phyloP scores from a whole-genome alignment of 805 yeast species.

The Danielia oregonensis region DNA sequence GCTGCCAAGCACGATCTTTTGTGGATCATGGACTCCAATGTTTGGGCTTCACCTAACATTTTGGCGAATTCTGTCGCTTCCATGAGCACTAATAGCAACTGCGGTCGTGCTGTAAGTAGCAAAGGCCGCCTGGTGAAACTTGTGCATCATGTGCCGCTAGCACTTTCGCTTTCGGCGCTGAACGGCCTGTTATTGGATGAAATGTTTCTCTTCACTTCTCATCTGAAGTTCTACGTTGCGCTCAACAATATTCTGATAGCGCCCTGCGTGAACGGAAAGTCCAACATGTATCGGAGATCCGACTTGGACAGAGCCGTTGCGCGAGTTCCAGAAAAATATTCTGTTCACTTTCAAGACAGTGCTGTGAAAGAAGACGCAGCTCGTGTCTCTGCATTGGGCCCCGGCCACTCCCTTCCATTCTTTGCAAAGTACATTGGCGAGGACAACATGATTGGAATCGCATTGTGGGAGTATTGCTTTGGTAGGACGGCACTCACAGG shows the following conservation, averaged over 20 bases:
- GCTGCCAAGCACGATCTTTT: conserved; percentile 66
- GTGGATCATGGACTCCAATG: conserved; percentile 87
- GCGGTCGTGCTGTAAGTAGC: conserved; percentile 36
- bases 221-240: conserved; percentile 78
- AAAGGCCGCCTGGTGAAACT: conserved; percentile 47
- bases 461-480: conserved; percentile 64
- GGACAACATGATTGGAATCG: conserved; percentile 88
- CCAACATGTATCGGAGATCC: conserved; percentile 69
- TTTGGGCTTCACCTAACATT: conserved; percentile 67
- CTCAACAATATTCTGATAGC: conserved; percentile 72
- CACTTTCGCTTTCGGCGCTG: conserved; percentile 26
- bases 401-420: conserved; percentile 55
- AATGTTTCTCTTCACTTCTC: conserved; percentile 79
- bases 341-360: conserved; percentile 29
- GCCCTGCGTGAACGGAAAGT: conserved; percentile 90
- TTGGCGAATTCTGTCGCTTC: conserved; percentile 60
- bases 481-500: conserved; percentile 76
- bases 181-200: conserved; percentile 53
- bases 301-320: conserved; percentile 59
- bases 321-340: conserved; percentile 24
- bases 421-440: conserved; percentile 86
- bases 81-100: conserved; percentile 46
- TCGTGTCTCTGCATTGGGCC: conserved; percentile 24
- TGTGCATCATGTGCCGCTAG: conserved; percentile 81
- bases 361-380: conserved; percentile 30